These are phyloP conservation scores for Penicillium griseofulvum DNA, from an alignment of 2,329 filamentous ascomycete species.

Conservation along the genomic window DNA sequence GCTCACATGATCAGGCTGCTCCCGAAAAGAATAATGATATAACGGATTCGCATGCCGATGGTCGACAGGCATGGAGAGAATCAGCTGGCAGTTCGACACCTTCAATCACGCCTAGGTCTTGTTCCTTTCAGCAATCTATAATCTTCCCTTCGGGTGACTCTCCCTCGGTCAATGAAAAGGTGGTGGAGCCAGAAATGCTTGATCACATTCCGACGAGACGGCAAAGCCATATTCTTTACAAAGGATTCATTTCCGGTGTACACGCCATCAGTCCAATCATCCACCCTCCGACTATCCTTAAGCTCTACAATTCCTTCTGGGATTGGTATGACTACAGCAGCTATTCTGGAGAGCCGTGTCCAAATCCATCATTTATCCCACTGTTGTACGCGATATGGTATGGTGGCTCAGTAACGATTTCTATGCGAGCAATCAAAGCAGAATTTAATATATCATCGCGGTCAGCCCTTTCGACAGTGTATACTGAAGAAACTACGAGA, in stretches of 20 bases:
- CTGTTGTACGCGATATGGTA: conserved; percentile 50
- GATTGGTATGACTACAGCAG: conserved; percentile 44
- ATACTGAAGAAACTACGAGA: conserved; percentile 44
- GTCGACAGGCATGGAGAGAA: conserved; percentile 21
- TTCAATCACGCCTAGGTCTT: conserved; percentile 16
- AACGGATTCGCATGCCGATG: conserved; percentile 17
- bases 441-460: conserved; percentile 40
- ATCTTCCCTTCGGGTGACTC: conserved; percentile 40
- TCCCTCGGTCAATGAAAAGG: conserved; percentile 31
- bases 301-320: conserved; percentile 46
- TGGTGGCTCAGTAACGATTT: conserved; percentile 47
- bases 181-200: conserved; percentile 42
- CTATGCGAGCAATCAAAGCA: conserved; percentile 40
- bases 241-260: conserved; percentile 48
- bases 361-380: conserved; percentile 44
- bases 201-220: conserved; percentile 43
- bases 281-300: conserved; percentile 44
- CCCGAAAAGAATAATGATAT: conserved; percentile 21
- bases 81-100: conserved; percentile 16
- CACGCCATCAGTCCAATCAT: conserved; percentile 47
- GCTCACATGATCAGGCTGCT: conserved; percentile 30
- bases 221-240: conserved; percentile 48
- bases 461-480: conserved; percentile 37
- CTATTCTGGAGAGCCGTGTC: conserved; percentile 37
- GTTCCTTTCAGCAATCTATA: conserved; percentile 37